These are phyloP conservation scores for Ustilago hordei DNA, from an alignment of 1,284 basidiomycete species.

Conservation along the genomic window DNA sequence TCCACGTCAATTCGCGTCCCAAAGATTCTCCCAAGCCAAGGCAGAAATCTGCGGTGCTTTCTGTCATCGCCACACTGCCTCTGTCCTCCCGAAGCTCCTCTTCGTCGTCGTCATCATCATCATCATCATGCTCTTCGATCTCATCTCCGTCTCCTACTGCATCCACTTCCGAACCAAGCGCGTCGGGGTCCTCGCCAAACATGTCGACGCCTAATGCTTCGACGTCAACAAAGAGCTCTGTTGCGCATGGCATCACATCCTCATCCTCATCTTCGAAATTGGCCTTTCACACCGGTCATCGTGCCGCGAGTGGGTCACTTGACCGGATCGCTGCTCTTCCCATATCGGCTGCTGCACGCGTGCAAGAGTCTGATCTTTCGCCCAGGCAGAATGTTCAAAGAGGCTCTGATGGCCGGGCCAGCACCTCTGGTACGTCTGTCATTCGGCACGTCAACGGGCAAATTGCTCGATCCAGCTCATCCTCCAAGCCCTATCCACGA, in stretches of 20 bases:
- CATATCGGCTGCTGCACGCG: not conserved
- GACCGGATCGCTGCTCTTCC: constrained; percentile 23
- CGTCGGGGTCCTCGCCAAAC: not conserved
- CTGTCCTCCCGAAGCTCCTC: not conserved
- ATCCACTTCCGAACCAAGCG: not conserved
- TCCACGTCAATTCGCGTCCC: constrained; percentile 13
- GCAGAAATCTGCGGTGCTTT: constrained; percentile 3
- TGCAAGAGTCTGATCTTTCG: not conserved
- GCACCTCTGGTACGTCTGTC: not conserved
- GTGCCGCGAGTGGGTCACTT: constrained; percentile 16
- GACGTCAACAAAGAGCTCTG: not conserved
- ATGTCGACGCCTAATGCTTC: not conserved
- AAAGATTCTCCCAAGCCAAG: not conserved
- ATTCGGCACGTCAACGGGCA: not conserved
- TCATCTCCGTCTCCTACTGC: not conserved
- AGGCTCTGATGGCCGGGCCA: not conserved
- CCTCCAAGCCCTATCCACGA: not conserved
- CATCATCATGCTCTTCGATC: not conserved
- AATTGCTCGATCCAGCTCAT: not conserved
- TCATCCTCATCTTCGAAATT: not conserved
- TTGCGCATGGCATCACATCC: not conserved
- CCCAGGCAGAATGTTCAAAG: not conserved
- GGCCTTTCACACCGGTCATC: not conserved
- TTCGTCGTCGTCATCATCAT: not conserved
- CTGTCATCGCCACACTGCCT: constrained; percentile 14